Evolutionary conservation across 331 rosid genomes (phyloP).

Genomic region (Rhamnella rubrinervis): DNA sequence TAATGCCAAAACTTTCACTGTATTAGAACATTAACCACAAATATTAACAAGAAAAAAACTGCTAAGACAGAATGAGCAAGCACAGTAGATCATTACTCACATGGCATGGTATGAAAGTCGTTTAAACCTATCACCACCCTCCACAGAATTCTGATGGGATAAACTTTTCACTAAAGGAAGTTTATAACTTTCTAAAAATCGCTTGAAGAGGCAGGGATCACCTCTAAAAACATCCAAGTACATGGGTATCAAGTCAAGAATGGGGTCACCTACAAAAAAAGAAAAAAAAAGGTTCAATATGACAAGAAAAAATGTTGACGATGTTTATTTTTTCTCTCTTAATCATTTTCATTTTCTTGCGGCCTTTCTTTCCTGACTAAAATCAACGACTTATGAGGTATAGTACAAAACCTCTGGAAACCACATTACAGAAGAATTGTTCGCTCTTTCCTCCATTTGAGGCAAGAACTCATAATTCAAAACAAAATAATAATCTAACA

Average conservation of each 20-base stretch:
- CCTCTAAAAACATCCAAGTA: constrained; percentile 92
- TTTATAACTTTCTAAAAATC: constrained; percentile 74
- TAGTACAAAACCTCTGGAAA: too few relatives aligned
- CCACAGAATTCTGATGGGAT: constrained; percentile 36
- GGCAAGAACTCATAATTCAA: too few relatives aligned
- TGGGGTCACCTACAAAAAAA: constrained; percentile 73
- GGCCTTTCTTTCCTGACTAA: too few relatives aligned
- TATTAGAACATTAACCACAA: too few relatives aligned
- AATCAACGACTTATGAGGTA: too few relatives aligned
- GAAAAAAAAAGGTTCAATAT: neutral
- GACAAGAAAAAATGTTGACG: too few relatives aligned
- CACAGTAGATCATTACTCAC: constrained; percentile 51
- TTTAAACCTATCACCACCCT: constrained; percentile 48
- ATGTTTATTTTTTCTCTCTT: neutral
- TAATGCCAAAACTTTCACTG: too few relatives aligned
- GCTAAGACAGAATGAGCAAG: neutral
- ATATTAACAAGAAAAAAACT: neutral
- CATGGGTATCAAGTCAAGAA: constrained; percentile 81
- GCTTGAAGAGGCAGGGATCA: constrained; percentile 56
- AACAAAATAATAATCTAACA: too few relatives aligned
- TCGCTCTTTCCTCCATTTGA: too few relatives aligned
- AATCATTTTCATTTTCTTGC: too few relatives aligned
- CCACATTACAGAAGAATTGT: too few relatives aligned
- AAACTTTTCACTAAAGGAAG: constrained; percentile 57
- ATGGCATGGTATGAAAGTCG: constrained; percentile 84